A percentile compares a stretch with the other conserved stretches of the same genome.
These are phyloP conservation scores for Ophiostoma pallidulum DNA, from an alignment of 2,329 filamentous ascomycete species.

Conservation along the genomic window DNA sequence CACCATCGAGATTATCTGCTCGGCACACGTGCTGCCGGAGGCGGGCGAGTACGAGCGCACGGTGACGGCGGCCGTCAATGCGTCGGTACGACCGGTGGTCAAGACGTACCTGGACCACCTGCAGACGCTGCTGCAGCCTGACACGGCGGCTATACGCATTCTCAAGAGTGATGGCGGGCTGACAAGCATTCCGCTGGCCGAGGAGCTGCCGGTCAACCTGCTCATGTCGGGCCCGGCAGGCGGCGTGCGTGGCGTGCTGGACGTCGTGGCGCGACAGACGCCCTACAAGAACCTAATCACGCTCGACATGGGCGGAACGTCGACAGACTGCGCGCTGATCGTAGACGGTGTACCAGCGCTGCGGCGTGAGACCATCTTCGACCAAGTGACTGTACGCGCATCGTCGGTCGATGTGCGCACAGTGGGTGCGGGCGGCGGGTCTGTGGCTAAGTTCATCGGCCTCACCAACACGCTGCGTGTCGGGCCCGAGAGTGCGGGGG, in stretches of 20 bases:
- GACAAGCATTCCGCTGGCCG: slow-evolving; percentile 34
- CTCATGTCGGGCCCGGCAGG: slow-evolving; percentile 41
- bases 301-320: slow-evolving; percentile 42
- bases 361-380: slow-evolving; percentile 36
- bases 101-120: slow-evolving; percentile 35
- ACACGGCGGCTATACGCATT: slow-evolving; percentile 36
- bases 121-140: slow-evolving; percentile 27
- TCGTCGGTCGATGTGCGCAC: slow-evolving; percentile 40
- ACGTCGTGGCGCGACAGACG: slow-evolving; percentile 34
- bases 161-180: slow-evolving; percentile 40
- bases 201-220: slow-evolving; percentile 37
- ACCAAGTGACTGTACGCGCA: slow-evolving; percentile 33
- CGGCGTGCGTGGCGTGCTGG: slow-evolving; percentile 38
- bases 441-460: slow-evolving; percentile 36
- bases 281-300: slow-evolving; percentile 39
- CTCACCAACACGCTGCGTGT: slow-evolving; percentile 39
- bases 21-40: slow-evolving; percentile 35
- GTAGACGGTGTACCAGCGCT: slow-evolving; percentile 33
- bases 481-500: slow-evolving; percentile 40
- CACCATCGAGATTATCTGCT: slow-evolving; percentile 34
- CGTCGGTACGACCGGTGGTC: slow-evolving; percentile 37
- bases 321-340: slow-evolving; percentile 38
- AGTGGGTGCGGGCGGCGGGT: slow-evolving; percentile 40
- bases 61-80: slow-evolving; percentile 38
- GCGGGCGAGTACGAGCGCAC: slow-evolving; percentile 40